Conservation (phyloP, 1,139 yeast species). For the Saccharomyces hybrid region DNA sequence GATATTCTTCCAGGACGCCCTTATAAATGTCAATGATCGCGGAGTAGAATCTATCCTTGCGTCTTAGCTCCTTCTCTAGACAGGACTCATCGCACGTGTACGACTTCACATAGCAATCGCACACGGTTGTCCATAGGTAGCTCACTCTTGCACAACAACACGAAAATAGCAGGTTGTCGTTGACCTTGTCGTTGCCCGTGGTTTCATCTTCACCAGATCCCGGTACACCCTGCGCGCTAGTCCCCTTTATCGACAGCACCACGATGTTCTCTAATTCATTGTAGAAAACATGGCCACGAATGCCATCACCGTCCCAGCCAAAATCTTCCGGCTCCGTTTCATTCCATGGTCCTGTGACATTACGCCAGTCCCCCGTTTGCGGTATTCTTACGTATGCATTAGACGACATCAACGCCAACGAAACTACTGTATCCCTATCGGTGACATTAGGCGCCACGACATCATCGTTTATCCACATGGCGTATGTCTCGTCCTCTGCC, state of each 20-base stretch:
- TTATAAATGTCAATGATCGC: slow-evolving; percentile 74
- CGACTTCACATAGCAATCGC: slow-evolving; percentile 83
- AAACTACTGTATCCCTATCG: slow-evolving; percentile 64
- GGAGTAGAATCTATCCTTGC: slow-evolving; percentile 74
- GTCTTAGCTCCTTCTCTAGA: slow-evolving; percentile 64
- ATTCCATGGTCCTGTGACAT: slow-evolving; percentile 59
- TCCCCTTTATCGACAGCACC: slow-evolving; percentile 82
- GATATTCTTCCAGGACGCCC: slow-evolving; percentile 62
- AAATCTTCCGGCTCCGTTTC: slow-evolving; percentile 36
- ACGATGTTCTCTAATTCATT: slow-evolving; percentile 58
- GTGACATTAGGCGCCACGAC: slow-evolving; percentile 63
- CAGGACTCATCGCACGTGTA: slow-evolving; percentile 89
- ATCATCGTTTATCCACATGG: slow-evolving; percentile 39
- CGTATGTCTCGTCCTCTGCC: slow-evolving; percentile 38
- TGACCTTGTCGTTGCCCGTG: slow-evolving; percentile 67
- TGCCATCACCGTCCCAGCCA: slow-evolving; percentile 84
- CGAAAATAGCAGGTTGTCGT: slow-evolving; percentile 83
- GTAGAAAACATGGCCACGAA: slow-evolving; percentile 86
- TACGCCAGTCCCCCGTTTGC: slow-evolving; percentile 78
- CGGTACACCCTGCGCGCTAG: slow-evolving; percentile 77
- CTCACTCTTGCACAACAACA: slow-evolving; percentile 96
- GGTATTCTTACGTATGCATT: slow-evolving; percentile 87
- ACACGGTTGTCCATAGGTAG: slow-evolving; percentile 89
- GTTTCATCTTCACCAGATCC: slow-evolving; percentile 76
- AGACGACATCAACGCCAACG: slow-evolving; percentile 79